Evolutionary conservation across 192 early-diverging fungal species (phyloP).

Genomic region (Phlyctochytrium planicorne): DNA sequence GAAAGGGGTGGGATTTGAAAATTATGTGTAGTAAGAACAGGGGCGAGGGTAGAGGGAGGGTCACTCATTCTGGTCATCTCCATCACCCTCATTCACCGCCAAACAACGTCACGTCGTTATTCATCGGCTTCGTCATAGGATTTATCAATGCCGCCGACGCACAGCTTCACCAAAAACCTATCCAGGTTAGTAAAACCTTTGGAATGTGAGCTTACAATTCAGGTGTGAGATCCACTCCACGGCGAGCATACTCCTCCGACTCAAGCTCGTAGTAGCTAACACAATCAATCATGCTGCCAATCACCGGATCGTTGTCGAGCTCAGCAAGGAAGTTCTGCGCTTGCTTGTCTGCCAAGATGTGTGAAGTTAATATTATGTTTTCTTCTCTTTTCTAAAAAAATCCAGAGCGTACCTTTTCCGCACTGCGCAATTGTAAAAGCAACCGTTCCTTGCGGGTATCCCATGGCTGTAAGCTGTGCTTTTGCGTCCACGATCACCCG

Average conservation of each 20-base stretch:
- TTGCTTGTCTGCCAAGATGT: too few species aligned
- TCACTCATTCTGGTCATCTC: too few species aligned
- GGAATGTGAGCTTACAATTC: too few species aligned
- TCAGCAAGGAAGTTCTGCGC: slow-evolving; percentile 19
- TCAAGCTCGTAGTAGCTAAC: slow-evolving; percentile 31
- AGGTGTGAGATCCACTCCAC: slow-evolving; percentile 28
- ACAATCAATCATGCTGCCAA: slow-evolving; percentile 29
- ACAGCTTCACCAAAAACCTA: slow-evolving; percentile 32
- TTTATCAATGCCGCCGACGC: slow-evolving; percentile 23
- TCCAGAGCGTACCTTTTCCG: slow-evolving; percentile 26
- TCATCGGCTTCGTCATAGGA: slow-evolving; percentile 26
- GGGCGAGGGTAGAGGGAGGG: too few species aligned
- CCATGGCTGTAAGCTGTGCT: slow-evolving; percentile 5
- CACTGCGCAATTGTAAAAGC: slow-evolving; percentile 34
- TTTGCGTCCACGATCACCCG: slow-evolving; percentile 18
- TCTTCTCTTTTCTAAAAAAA: too few species aligned
- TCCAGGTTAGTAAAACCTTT: too few species aligned
- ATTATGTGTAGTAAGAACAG: too few species aligned
- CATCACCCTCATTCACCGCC: neutral
- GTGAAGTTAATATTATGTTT: too few species aligned
- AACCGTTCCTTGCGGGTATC: slow-evolving; percentile 21
- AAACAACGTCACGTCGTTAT: neutral
- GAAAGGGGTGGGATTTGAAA: too few species aligned
- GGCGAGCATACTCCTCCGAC: slow-evolving; percentile 24
- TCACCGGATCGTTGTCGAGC: slow-evolving; percentile 26